Evolutionary conservation across 2,329 filamentous ascomycete genomes (phyloP), one percentile per base, ranked within the genome.

Genomic region (Coniella lustricola): DNA sequence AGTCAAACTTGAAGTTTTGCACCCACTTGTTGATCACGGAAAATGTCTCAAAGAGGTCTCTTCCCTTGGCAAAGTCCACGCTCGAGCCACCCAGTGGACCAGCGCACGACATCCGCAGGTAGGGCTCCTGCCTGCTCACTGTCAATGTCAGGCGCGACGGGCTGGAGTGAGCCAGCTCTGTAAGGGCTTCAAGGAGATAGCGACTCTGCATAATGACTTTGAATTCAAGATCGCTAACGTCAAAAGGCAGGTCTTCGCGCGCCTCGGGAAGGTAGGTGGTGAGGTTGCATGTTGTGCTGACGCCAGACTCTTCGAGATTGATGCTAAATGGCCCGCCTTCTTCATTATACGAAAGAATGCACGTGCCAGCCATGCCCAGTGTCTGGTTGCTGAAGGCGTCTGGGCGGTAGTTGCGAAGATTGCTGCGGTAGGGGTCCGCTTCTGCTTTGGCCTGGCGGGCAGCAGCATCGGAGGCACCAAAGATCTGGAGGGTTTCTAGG

Each of bases 401-500:
- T 16, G 78, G 69, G 48, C 81, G 72, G 65, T 81, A 75, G 62
- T 79, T 80, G 44, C 78, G 74, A 34, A 81, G 65, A 56, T 81
- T 82, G 64, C 77, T 81, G 53, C 74, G 75, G 58, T 81, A 82
- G 1, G 73, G 70, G 54, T 84, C 80, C 50, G 75, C 69, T 12
- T 83, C 80, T 7, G 75, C 69, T 58, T 76, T 82, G 44, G 76
- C 72, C 42, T 76, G 70, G 54, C 77, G 76, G 35, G 71, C 73
- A 5, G 79, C 71, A 13, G 81, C 74, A 55, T 87, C 85, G 39
- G 90, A 79, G n/a, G 90, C 82, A 43, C 89, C 89, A 60, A 98
- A 95, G 43, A 98, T 97, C 61, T 96, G 91, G 7, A 98, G 76
- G 0, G 91, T 95, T 68, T 97, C 93, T 46, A 98, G 79, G 3